A percentile compares a stretch with the other conserved stretches of the same genome.
Evolutionary conservation across 2,329 filamentous ascomycete species (phyloP).

Genomic region (Fusarium sp.): DNA sequence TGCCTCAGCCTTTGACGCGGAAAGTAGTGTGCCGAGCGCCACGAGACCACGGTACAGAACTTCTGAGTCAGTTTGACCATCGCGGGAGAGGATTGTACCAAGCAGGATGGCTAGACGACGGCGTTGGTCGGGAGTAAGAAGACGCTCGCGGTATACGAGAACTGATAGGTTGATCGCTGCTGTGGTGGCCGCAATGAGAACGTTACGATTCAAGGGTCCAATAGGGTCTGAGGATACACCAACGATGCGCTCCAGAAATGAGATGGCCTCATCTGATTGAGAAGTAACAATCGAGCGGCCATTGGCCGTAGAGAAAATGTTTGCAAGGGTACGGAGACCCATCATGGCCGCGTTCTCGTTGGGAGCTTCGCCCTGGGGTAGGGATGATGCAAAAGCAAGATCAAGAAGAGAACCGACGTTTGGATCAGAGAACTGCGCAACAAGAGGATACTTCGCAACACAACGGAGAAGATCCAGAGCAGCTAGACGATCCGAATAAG

Average conservation of each 20-base stretch:
- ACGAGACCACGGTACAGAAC: constrained; percentile 85
- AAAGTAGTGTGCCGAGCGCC: constrained; percentile 80
- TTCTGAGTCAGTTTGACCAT: constrained; percentile 77
- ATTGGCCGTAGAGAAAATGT: constrained; percentile 80
- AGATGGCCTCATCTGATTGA: constrained; percentile 66
- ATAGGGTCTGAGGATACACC: constrained; percentile 61
- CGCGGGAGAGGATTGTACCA: constrained; percentile 67
- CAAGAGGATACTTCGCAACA: constrained; percentile 74
- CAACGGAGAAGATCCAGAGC: constrained; percentile 90
- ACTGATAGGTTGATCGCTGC: constrained; percentile 88
- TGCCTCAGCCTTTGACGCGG: constrained; percentile 59
- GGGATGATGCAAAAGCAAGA: constrained; percentile 56
- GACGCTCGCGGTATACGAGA: constrained; percentile 64
- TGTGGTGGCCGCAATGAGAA: constrained; percentile 85
- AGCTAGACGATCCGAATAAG: constrained; percentile 81
- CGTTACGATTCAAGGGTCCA: constrained; percentile 76
- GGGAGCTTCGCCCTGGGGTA: constrained; percentile 63
- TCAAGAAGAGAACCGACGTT: constrained; percentile 70
- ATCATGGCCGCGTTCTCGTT: constrained; percentile 90
- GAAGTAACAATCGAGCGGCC: constrained; percentile 75
- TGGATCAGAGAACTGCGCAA: constrained; percentile 69
- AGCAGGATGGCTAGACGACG: constrained; percentile 68
- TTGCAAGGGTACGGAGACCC: constrained; percentile 81
- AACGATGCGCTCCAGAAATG: constrained; percentile 71
- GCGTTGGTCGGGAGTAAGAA: constrained; percentile 49